Evolutionary conservation across 352 stramenopile species (phyloP).

Genomic region (Phytophthora hibernalis): DNA sequence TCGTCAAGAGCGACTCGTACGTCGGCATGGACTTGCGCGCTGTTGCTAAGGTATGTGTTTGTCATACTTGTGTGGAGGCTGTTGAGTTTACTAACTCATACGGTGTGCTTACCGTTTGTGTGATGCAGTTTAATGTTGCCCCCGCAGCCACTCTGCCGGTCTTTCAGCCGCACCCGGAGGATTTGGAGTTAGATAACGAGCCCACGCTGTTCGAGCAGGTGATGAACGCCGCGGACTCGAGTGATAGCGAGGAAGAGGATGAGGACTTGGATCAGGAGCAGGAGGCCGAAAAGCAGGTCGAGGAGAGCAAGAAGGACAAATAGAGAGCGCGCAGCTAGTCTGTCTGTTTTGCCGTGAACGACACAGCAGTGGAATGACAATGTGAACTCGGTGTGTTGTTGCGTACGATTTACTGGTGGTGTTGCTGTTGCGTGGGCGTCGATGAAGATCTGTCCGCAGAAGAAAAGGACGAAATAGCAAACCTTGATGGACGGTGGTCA

Average conservation of each 20-base stretch:
- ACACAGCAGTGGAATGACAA: constrained; percentile 28
- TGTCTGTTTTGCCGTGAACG: constrained; percentile 40
- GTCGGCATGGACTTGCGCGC: constrained; percentile 95
- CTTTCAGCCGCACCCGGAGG: constrained; percentile 97
- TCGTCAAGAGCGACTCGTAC: constrained; percentile 98
- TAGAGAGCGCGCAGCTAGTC: constrained; percentile 49
- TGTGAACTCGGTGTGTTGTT: constrained; percentile 35
- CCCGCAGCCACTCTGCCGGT: constrained; percentile 93
- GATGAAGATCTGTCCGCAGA: neutral
- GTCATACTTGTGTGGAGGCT: neutral
- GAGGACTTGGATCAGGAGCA: constrained; percentile 54
- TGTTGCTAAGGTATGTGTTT: constrained; percentile 80
- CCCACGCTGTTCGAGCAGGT: constrained; percentile 99
- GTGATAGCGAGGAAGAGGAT: constrained; percentile 88
- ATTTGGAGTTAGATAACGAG: constrained; percentile 99
- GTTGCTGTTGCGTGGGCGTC: constrained; percentile 1
- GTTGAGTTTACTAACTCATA: constrained; percentile 6
- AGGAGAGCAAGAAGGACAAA: constrained; percentile 77
- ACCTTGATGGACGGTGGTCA: neutral
- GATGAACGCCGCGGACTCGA: constrained; percentile 88
- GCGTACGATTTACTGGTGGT: constrained; percentile 19
- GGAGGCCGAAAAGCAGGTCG: constrained; percentile 59
- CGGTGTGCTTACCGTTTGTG: constrained; percentile 15
- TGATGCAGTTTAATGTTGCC: constrained; percentile 92
- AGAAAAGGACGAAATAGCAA: neutral